A percentile compares a stretch with the other conserved stretches of the same genome.
Conservation (phyloP, 2,329 filamentous ascomycete species). For the Alternaria solani region DNA sequence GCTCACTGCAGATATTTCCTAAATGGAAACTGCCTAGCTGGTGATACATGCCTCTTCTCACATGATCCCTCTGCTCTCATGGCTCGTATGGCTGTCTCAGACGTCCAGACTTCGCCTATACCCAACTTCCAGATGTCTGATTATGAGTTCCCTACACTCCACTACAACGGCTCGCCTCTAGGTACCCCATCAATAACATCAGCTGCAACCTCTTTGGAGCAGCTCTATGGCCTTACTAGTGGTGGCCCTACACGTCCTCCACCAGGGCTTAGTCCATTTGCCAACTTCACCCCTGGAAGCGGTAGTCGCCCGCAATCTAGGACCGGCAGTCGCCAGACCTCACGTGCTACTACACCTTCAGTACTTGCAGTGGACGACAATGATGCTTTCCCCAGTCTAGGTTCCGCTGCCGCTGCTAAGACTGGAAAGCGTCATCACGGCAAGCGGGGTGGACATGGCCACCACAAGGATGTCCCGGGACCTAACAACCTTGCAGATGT, state of each 20-base stretch:
- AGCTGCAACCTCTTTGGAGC: constrained; percentile 54
- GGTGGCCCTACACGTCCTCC: constrained; percentile 63
- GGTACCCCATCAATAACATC: constrained; percentile 49
- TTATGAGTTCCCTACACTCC: constrained; percentile 83
- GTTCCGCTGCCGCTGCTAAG: constrained; percentile 75
- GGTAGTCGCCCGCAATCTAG: constrained; percentile 77
- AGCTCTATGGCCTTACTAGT: constrained; percentile 50
- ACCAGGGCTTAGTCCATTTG: constrained; percentile 72
- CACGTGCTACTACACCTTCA: constrained; percentile 67
- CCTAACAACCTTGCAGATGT: constrained; percentile 90
- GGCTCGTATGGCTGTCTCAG: constrained; percentile 79
- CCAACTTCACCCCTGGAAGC: constrained; percentile 62
- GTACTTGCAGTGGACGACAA: constrained; percentile 88
- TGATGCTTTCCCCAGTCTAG: constrained; percentile 91
- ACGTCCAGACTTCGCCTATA: constrained; percentile 69
- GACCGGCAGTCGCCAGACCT: constrained; percentile 81
- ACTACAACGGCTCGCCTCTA: constrained; percentile 56
- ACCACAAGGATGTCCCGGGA: constrained; percentile 57
- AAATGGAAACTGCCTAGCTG: constrained; percentile 92
- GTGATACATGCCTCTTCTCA: constrained; percentile 94
- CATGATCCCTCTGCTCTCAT: constrained; percentile 91
- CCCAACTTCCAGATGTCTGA: constrained; percentile 82
- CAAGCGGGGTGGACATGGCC: constrained; percentile 82
- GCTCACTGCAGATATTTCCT: constrained; percentile 79
- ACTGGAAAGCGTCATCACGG: constrained; percentile 91